phyloP scores from a whole-genome alignment of 208 protist genomes.

The Acanthamoeba culbertsoni region DNA sequence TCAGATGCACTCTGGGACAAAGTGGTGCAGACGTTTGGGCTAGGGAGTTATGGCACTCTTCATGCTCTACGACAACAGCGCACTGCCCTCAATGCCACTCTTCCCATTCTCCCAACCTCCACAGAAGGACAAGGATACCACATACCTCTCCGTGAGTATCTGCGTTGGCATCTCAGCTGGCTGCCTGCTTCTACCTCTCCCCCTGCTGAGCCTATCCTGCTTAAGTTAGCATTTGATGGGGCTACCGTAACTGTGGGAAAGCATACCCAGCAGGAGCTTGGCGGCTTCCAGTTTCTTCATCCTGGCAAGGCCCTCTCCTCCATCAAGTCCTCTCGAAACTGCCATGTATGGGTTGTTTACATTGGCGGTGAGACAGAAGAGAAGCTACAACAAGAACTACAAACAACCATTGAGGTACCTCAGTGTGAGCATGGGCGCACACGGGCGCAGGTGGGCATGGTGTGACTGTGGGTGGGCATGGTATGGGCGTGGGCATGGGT shows the following conservation, averaged over 20 bases:
- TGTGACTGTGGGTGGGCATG: too few relatives aligned
- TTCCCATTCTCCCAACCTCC: neutral
- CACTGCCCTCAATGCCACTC: neutral
- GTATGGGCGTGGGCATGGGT: too few relatives aligned
- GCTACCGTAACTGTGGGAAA: neutral
- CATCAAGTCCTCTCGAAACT: neutral
- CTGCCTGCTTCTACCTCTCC: neutral
- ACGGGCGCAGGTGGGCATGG: too few relatives aligned
- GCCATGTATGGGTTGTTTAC: constrained; percentile 12
- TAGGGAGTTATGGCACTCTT: neutral
- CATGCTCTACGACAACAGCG: neutral
- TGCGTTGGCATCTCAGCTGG: neutral
- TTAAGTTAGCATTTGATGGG: constrained; percentile 29
- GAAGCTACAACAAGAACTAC: neutral
- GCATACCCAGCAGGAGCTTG: neutral
- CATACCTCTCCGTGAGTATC: neutral
- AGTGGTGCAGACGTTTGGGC: neutral
- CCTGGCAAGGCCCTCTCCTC: neutral
- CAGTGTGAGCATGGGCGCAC: too few relatives aligned
- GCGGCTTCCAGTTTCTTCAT: neutral
- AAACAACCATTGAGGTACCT: too few relatives aligned
- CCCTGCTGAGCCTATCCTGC: neutral
- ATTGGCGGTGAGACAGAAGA: constrained; percentile 31
- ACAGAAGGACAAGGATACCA: neutral
- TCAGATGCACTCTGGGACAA: too few relatives aligned